Percentiles rank a stretch among this genome's conserved stretches.
Evolutionary conservation across 108 stramenopile genomes (phyloP).

Genomic region (Mayamaea pseudoterrestris): DNA sequence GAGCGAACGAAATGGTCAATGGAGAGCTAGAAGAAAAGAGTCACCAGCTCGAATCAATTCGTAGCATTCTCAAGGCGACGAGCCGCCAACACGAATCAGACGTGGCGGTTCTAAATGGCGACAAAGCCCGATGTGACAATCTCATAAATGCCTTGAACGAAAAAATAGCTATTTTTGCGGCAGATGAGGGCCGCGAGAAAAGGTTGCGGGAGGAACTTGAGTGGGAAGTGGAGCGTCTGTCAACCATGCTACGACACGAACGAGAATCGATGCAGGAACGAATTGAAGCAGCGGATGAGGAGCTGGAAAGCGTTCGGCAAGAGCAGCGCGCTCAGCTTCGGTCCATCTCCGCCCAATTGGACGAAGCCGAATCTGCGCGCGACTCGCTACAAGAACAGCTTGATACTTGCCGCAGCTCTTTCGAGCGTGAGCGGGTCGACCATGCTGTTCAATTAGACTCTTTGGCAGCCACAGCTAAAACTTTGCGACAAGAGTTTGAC

Average conservation of each 20-base stretch:
- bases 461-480: too few relatives aligned
- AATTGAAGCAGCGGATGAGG: not conserved
- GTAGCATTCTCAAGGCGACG: too few relatives aligned
- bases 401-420: too few relatives aligned
- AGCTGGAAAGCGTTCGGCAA: constrained; percentile 3
- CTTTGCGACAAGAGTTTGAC: too few relatives aligned
- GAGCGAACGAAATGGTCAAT: not conserved
- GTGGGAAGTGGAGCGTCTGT: not conserved
- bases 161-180: not conserved
- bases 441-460: too few relatives aligned
- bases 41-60: too few relatives aligned
- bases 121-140: not conserved
- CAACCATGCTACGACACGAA: not conserved
- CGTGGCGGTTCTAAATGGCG: not conserved
- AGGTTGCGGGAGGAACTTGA: constrained; percentile 1
- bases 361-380: not conserved
- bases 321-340: constrained; percentile 5
- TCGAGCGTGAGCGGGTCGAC: too few relatives aligned
- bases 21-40: too few relatives aligned
- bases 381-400: too few relatives aligned
- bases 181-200: not conserved
- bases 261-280: too few relatives aligned
- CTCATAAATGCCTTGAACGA: not conserved
- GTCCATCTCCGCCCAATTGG: not conserved
- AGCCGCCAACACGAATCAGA: not conserved